A percentile compares a stretch with the other conserved stretches of the same genome.
These are phyloP conservation scores for Fraxinus latifolia DNA, from an alignment of 305 asterid species.

Conservation along the genomic window DNA sequence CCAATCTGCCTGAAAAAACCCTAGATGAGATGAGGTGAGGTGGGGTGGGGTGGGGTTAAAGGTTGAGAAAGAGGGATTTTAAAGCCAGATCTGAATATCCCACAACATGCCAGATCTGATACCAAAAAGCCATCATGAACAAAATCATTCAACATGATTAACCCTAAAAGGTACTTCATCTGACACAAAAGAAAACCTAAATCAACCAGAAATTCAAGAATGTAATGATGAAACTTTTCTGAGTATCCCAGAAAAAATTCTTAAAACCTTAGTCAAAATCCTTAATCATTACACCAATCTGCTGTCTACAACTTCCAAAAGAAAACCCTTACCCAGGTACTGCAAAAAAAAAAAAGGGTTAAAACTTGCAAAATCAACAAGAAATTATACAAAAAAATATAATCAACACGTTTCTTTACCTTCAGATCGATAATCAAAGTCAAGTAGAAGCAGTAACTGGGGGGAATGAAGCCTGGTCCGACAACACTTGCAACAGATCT, in stretches of 20 bases:
- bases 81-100: slow-evolving; percentile 17
- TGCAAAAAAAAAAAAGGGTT: not conserved
- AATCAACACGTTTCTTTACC: not conserved
- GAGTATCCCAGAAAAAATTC: not conserved
- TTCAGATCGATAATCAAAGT: not conserved
- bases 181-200: slow-evolving; percentile 6
- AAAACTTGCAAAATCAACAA: not conserved
- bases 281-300: slow-evolving; percentile 36
- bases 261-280: slow-evolving; percentile 28
- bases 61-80: not conserved
- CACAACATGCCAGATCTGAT: slow-evolving; percentile 21
- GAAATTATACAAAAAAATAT: not conserved
- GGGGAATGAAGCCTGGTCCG: slow-evolving; percentile 42
- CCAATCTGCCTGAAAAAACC: not conserved
- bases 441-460: slow-evolving; percentile 18
- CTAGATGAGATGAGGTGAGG: not conserved
- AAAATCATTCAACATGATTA: not conserved
- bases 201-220: slow-evolving; percentile 17
- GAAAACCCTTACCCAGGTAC: not conserved
- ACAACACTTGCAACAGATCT: slow-evolving; percentile 9
- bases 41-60: not conserved
- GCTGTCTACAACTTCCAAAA: slow-evolving; percentile 6
- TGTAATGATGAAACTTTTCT: slow-evolving; percentile 31
- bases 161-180: not conserved
- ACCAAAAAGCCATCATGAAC: slow-evolving; percentile 2